Evolutionary conservation across 495 filamentous ascomycete genomes (phyloP), one percentile per base, ranked within the genome.

Genomic region (Apiosordaria backusii): DNA sequence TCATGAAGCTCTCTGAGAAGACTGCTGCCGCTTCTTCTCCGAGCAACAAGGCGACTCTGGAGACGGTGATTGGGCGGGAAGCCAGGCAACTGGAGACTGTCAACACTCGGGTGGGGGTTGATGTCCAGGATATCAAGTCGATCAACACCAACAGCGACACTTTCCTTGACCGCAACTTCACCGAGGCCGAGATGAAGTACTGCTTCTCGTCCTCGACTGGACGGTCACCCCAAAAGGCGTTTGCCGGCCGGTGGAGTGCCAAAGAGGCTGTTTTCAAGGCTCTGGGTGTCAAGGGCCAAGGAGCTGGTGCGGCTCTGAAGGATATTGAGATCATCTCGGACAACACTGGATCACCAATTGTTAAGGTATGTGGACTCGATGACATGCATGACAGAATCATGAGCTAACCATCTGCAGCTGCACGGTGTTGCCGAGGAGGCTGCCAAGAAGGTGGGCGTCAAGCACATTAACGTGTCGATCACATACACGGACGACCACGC

Each of bases 181-280:
- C 93, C 2, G 74, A 81, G 19, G 79, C 77, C 23, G 95, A 99
- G 80, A 87, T 91, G 70, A 84, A 85, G 61, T 96, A 97, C 79
- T 98, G 96, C 82, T 84, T 81, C 61, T 88, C 89, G 74, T 91
- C 92, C 26, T 77, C 72, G 1, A 90, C 53, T 18, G 75, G 75
- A 1, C 67, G 75, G 58, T 84, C 82, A 69, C 88, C 92, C 1
- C 91, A 92, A 71, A 87, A 92, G 58, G 91, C 90, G 52, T 97
- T 97, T 78, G 90, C 95, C 0, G 95, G 95, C 18, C 86, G 92
- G 64, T 99, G 95, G 95, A 92, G 88, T 69, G 95, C 95, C 3
- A 99, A 99, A 79, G 95, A 99, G 81, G 95, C 94, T 4, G 92
- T 99, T 4, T 99, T 99, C 82, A 99, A 99, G 84, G 90, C 90